A percentile compares a stretch with the other conserved stretches of the same genome.
Conservation (phyloP, 148 eudicot species). For the Gaultheria prostrata region DNA sequence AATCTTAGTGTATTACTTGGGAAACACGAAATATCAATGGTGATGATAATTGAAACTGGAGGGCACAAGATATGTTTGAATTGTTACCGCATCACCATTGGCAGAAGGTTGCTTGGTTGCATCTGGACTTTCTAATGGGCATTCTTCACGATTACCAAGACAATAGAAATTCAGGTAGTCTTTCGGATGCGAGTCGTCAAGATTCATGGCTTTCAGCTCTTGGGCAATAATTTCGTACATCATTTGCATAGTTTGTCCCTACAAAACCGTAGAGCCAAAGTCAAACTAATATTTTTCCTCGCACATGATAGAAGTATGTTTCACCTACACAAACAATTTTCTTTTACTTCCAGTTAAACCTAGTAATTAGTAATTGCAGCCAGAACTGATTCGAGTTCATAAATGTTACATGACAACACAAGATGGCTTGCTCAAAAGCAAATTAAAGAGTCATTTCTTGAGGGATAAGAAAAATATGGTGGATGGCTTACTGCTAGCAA, state of each 20-base stretch:
- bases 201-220: conserved; percentile 54
- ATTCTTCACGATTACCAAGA: conserved; percentile 80
- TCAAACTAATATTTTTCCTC: background rate
- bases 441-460: background rate
- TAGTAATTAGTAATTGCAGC: background rate
- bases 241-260: conserved; percentile 63
- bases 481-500: background rate
- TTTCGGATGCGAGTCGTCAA: conserved; percentile 51
- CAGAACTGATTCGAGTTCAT: background rate
- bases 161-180: conserved; percentile 91
- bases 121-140: conserved; percentile 24
- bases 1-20: background rate
- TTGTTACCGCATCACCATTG: conserved; percentile 45
- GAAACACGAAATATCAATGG: too few relatives aligned
- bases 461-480: background rate
- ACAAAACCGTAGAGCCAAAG: conserved; percentile 10
- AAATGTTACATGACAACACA: background rate
- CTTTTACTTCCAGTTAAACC: background rate
- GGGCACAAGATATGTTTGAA: background rate
- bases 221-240: conserved; percentile 66
- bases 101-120: conserved; percentile 21
- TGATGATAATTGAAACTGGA: background rate
- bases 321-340: background rate
- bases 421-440: background rate
- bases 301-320: background rate